Conservation (phyloP, 2,329 filamentous ascomycete species). For the Alternaria rosae region DNA sequence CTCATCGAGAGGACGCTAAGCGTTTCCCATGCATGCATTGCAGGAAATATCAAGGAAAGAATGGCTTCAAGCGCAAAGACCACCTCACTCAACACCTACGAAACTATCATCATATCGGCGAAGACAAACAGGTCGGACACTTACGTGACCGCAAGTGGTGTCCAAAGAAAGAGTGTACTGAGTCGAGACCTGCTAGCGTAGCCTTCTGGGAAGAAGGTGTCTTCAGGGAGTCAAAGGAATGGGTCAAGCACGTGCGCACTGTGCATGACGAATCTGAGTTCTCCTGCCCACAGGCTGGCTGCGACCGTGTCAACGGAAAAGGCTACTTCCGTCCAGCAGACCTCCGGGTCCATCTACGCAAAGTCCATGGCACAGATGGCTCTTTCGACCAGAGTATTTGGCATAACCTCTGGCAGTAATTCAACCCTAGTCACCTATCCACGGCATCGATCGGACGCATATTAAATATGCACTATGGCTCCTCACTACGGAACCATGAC, state of each 20-base stretch:
- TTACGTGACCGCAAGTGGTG: neutral
- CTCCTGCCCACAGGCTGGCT: neutral
- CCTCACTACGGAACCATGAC: rapidly evolving
- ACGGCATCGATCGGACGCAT: too few relatives aligned
- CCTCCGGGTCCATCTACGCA: neutral
- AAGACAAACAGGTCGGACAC: neutral
- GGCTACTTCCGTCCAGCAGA: neutral
- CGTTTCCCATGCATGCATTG: conserved; percentile 4
- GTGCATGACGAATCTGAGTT: neutral
- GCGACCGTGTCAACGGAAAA: neutral
- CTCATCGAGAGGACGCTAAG: neutral
- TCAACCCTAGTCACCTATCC: too few relatives aligned
- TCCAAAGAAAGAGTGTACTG: rapidly evolving
- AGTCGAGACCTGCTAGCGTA: rapidly evolving
- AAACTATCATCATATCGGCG: conserved; percentile 2
- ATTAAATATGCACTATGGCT: too few relatives aligned
- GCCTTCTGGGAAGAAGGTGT: rapidly evolving
- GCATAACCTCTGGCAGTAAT: too few relatives aligned
- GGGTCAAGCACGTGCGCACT: neutral
- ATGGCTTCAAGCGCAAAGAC: neutral
- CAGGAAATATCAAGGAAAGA: conserved; percentile 1
- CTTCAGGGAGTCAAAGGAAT: rapidly evolving
- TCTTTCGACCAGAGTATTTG: neutral
- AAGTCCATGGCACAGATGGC: neutral
- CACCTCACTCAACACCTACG: conserved; percentile 3